phyloP scores from a whole-genome alignment of 2,329 filamentous ascomycete genomes.

The Trichophyton simii region DNA sequence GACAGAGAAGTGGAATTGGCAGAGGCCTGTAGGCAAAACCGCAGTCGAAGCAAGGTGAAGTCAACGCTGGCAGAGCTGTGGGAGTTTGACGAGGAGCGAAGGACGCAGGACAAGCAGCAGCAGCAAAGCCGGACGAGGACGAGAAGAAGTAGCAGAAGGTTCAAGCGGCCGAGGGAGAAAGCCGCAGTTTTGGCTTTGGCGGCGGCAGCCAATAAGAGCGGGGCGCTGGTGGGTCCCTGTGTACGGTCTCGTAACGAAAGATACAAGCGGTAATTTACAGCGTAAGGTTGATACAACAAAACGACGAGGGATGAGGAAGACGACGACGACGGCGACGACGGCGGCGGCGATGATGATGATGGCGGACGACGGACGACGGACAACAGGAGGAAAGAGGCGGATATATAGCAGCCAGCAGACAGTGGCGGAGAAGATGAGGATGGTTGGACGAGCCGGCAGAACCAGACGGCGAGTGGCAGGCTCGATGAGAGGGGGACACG shows the following conservation, averaged over 20 bases:
- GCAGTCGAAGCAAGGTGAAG: background rate
- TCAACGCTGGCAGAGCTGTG: background rate
- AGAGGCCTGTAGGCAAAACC: too few species aligned
- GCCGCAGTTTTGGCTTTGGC: background rate
- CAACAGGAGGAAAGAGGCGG: too few species aligned
- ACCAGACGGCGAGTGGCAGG: background rate
- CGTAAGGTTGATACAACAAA: background rate
- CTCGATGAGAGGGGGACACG: background rate
- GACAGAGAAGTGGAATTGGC: background rate
- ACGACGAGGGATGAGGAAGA: too few species aligned
- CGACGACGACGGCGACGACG: too few species aligned
- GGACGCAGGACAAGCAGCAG: background rate
- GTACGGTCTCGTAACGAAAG: background rate
- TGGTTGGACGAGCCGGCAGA: too few species aligned
- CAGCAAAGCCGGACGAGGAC: conserved; percentile 6
- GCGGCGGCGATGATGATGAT: too few species aligned
- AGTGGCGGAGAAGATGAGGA: too few species aligned
- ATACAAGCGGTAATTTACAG: background rate
- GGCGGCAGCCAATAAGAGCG: background rate
- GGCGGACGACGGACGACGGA: too few species aligned
- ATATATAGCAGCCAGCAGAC: too few species aligned
- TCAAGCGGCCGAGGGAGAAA: background rate
- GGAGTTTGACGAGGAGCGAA: background rate
- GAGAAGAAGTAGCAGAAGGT: conserved; percentile 7
- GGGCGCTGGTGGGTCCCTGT: background rate